phyloP scores from a whole-genome alignment of 2,329 filamentous ascomycete species.

The Colletotrichum simmondsii region DNA sequence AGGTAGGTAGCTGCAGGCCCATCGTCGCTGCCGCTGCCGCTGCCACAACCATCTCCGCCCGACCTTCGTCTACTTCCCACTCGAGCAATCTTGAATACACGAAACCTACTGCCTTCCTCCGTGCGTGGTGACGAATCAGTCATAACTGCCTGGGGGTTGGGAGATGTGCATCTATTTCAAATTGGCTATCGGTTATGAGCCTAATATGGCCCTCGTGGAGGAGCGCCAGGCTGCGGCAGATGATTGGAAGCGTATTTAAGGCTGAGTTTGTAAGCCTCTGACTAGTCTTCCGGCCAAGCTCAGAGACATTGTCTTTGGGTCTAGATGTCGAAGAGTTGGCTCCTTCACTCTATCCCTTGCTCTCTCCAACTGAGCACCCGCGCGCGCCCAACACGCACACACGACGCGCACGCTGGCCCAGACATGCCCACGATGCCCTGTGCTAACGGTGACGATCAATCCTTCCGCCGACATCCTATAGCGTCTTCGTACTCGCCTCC shows the following conservation, averaged over 20 bases:
- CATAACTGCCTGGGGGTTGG: not conserved
- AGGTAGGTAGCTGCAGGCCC: not conserved
- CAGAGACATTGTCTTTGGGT: not conserved
- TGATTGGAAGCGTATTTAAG: conserved; percentile 8
- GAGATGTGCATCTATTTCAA: not conserved
- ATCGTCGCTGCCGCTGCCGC: not conserved
- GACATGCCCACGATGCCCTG: not conserved
- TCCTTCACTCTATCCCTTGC: not conserved
- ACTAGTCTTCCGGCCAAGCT: not conserved
- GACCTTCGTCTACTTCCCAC: not conserved
- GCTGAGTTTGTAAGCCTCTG: not conserved
- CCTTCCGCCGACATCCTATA: not conserved
- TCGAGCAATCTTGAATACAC: not conserved
- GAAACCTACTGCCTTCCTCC: not conserved
- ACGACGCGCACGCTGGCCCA: not conserved
- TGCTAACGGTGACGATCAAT: no score
- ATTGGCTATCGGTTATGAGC: not conserved
- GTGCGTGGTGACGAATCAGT: not conserved
- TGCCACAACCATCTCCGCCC: not conserved
- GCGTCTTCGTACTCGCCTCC: not conserved
- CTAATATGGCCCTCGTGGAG: not conserved
- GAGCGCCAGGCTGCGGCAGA: not conserved
- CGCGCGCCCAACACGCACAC: not conserved
- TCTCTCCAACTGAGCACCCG: not conserved
- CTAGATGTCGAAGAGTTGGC: not conserved